Conservation (phyloP, 73 alveolate genomes). For the Paramecium caudatum region DNA sequence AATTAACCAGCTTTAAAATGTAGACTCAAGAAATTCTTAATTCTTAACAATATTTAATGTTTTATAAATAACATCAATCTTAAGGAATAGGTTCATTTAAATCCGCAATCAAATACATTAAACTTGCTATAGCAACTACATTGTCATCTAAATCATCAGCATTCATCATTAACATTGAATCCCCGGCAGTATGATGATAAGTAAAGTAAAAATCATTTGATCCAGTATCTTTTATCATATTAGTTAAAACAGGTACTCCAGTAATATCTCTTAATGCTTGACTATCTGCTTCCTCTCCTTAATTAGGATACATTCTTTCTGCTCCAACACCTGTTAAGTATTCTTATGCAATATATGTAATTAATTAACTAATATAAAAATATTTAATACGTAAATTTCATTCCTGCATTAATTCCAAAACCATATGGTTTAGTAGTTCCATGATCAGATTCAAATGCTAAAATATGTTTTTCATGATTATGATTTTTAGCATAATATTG, state of each 20-base stretch:
- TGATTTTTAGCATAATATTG: slow-evolving; percentile 67
- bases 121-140: slow-evolving; percentile 68
- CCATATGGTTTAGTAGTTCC: slow-evolving; percentile 75
- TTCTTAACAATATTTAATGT: too few species aligned
- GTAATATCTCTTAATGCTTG: background rate
- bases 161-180: slow-evolving; percentile 75
- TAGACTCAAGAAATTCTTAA: too few species aligned
- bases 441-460: slow-evolving; percentile 75
- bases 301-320: slow-evolving; percentile 8
- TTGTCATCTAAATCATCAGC: slow-evolving; percentile 74
- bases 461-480: slow-evolving; percentile 63
- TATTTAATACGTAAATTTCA: background rate
- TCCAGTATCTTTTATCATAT: slow-evolving; percentile 20
- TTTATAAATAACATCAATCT: too few species aligned
- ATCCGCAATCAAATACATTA: slow-evolving; percentile 51
- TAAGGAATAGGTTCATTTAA: background rate
- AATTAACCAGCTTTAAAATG: too few species aligned
- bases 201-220: slow-evolving; percentile 69
- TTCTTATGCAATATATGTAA: background rate
- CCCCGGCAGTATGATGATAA: slow-evolving; percentile 77
- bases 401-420: slow-evolving; percentile 68
- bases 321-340: slow-evolving; percentile 40
- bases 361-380: background rate
- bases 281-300: slow-evolving; percentile 10
- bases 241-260: slow-evolving; percentile 70